Conservation (phyloP, 257 asterid genomes). For the Ilex aquifolium region DNA sequence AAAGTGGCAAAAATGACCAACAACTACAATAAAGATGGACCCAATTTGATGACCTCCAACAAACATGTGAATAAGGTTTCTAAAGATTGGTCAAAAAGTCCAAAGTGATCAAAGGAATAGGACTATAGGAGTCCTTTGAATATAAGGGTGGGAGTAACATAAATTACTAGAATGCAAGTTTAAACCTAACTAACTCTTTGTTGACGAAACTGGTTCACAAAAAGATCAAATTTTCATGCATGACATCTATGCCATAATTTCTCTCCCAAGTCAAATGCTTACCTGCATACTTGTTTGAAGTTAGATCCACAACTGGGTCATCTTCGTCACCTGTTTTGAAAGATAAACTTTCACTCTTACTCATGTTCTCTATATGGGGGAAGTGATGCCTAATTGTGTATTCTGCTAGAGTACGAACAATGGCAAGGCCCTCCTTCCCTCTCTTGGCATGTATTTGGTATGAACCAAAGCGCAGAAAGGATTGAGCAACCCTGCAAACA, state of each 20-base stretch:
- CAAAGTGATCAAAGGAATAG: background rate
- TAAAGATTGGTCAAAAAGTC: background rate
- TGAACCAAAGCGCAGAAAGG: conserved; percentile 95
- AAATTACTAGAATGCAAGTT: too few relatives aligned
- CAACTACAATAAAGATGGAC: too few relatives aligned
- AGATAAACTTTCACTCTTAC: conserved; percentile 73
- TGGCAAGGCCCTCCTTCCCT: conserved; percentile 67
- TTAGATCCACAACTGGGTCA: conserved; percentile 78
- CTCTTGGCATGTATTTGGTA: conserved; percentile 89
- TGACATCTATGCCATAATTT: too few relatives aligned
- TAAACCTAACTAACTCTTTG: too few relatives aligned
- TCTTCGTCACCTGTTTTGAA: conserved; percentile 83
- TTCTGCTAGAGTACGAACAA: conserved; percentile 79
- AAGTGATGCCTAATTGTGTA: conserved; percentile 81
- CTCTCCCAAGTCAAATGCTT: background rate
- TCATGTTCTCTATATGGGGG: conserved; percentile 75
- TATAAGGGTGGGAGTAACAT: too few relatives aligned
- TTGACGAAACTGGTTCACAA: too few relatives aligned
- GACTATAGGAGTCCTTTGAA: too few relatives aligned
- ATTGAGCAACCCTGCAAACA: conserved; percentile 89
- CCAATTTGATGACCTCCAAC: background rate
- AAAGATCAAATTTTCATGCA: too few relatives aligned
- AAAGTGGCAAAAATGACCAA: too few relatives aligned
- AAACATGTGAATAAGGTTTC: background rate
- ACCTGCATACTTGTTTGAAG: conserved; percentile 98